Evolutionary conservation across 192 early-diverging fungal genomes (phyloP).

Genomic region (Gaertneriomyces semiglobifer): DNA sequence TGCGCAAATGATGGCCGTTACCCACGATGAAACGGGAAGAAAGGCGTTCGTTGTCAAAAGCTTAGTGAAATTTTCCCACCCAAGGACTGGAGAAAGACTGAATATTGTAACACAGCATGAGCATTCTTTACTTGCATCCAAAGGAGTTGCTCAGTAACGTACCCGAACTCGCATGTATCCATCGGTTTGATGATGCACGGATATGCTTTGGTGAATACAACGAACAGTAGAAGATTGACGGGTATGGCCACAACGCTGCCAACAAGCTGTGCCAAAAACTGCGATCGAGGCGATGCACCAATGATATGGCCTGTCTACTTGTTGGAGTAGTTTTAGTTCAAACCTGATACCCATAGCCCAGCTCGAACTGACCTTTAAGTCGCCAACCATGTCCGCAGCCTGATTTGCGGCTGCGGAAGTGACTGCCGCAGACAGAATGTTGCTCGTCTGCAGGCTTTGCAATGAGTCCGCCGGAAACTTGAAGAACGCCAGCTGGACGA

Average conservation of each 20-base stretch:
- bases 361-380: slow-evolving; percentile 53
- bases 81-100: slow-evolving; percentile 16
- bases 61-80: slow-evolving; percentile 17
- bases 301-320: slow-evolving; percentile 71
- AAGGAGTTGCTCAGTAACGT: neutral
- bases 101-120: neutral
- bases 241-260: slow-evolving; percentile 66
- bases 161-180: slow-evolving; percentile 3
- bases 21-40: slow-evolving; percentile 5
- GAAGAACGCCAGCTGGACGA: slow-evolving; percentile 72
- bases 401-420: slow-evolving; percentile 71
- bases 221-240: slow-evolving; percentile 54
- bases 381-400: slow-evolving; percentile 72
- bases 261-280: slow-evolving; percentile 79
- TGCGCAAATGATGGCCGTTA: slow-evolving; percentile 4
- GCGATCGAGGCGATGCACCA: slow-evolving; percentile 73
- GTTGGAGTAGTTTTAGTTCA: too few species aligned
- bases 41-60: slow-evolving; percentile 13
- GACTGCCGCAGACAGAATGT: slow-evolving; percentile 34
- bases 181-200: slow-evolving; percentile 50
- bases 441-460: neutral
- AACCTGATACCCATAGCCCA: too few species aligned
- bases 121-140: neutral
- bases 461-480: slow-evolving; percentile 9
- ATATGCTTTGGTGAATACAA: slow-evolving; percentile 61